A percentile compares a stretch with the other conserved stretches of the same genome.
These are phyloP conservation scores for Epithemia pelagica DNA, from an alignment of 108 stramenopile species.

Conservation along the genomic window DNA sequence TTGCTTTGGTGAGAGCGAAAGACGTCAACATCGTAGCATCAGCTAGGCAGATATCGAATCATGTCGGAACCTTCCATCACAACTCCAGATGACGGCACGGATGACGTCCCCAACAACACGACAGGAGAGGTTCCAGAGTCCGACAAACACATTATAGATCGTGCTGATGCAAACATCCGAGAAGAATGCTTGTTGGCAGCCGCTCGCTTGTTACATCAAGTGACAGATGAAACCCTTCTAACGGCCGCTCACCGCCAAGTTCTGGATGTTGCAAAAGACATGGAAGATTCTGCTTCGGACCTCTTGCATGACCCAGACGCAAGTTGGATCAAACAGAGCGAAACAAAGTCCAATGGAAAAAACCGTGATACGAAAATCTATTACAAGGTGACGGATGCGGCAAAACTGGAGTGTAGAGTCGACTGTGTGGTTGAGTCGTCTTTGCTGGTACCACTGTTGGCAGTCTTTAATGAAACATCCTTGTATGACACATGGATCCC, in stretches of 20 bases:
- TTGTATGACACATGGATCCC: conserved; percentile 69
- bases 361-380: conserved; percentile 42
- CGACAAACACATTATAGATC: too few relatives aligned
- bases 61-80: too few relatives aligned
- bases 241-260: conserved; percentile 23
- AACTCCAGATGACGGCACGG: too few relatives aligned
- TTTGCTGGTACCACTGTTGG: conserved; percentile 56
- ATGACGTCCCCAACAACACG: too few relatives aligned
- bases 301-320: conserved; percentile 22
- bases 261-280: conserved; percentile 25
- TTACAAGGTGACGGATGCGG: conserved; percentile 45
- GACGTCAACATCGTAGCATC: too few relatives aligned
- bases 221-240: conserved; percentile 8
- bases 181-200: conserved; percentile 33
- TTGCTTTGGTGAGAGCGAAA: too few relatives aligned
- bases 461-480: conserved; percentile 65
- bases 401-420: conserved; percentile 41
- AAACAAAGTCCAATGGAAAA: conserved; percentile 33
- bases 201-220: conserved; percentile 27
- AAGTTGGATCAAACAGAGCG: conserved; percentile 57
- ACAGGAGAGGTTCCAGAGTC: too few relatives aligned
- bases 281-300: conserved; percentile 24
- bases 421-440: conserved; percentile 47
- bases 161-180: neutral
- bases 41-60: too few relatives aligned